phyloP scores from a whole-genome alignment of 2,329 filamentous ascomycete species.

The Didymellaceae sp. region DNA sequence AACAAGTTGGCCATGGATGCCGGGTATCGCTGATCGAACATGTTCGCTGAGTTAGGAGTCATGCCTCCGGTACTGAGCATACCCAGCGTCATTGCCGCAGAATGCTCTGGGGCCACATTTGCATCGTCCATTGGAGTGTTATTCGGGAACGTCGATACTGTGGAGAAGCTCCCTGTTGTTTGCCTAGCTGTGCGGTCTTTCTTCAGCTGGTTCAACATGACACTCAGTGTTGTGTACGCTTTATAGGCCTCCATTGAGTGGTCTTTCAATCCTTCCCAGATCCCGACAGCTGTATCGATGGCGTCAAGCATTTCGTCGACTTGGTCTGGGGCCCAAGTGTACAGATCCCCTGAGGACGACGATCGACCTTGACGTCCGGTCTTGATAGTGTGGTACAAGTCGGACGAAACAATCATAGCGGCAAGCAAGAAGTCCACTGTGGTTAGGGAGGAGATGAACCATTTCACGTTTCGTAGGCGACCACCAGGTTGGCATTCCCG shows the following conservation, averaged over 20 bases:
- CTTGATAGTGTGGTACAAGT: constrained; percentile 74
- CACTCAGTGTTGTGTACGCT: constrained; percentile 77
- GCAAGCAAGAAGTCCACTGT: constrained; percentile 86
- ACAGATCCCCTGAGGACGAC: constrained; percentile 45
- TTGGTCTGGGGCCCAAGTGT: constrained; percentile 55
- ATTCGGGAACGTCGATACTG: constrained; percentile 37
- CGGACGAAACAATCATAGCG: constrained; percentile 82
- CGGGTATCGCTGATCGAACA: constrained; percentile 50
- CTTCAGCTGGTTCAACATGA: constrained; percentile 83
- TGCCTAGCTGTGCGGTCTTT: constrained; percentile 49
- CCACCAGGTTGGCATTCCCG: constrained; percentile 75
- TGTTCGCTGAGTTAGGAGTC: constrained; percentile 56
- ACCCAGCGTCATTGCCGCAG: constrained; percentile 73
- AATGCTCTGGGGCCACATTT: constrained; percentile 65
- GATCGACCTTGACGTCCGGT: constrained; percentile 49
- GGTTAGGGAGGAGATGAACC: constrained; percentile 79
- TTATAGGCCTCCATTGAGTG: constrained; percentile 90
- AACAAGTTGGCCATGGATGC: constrained; percentile 48
- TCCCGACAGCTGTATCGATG: constrained; percentile 73
- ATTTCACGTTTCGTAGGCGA: constrained; percentile 74
- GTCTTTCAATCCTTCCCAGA: constrained; percentile 81
- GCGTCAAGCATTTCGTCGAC: constrained; percentile 77
- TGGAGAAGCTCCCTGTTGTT: constrained; percentile 40
- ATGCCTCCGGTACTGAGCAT: constrained; percentile 69
- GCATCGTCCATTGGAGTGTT: constrained; percentile 57